These are phyloP conservation scores for Penicillium tannophilum DNA, from an alignment of 495 filamentous ascomycete genomes.

Conservation along the genomic window DNA sequence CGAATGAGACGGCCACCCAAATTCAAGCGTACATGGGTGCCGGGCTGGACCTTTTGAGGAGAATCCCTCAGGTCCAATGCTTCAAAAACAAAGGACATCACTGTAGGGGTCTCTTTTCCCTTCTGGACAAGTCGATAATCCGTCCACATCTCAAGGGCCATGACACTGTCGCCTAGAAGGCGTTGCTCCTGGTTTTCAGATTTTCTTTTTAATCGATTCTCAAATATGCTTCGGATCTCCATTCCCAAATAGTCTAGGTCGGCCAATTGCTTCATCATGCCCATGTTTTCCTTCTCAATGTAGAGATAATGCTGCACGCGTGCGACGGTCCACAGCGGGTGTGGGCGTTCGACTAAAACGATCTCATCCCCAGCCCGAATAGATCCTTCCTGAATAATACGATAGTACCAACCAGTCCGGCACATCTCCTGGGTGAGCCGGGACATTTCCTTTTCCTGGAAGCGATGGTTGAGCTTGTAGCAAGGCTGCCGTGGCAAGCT, in stretches of 20 bases:
- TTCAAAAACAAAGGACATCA: not conserved
- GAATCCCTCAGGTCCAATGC: not conserved
- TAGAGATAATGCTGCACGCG: constrained; percentile 16
- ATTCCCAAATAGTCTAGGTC: constrained; percentile 5
- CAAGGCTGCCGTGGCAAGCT: constrained; percentile 19
- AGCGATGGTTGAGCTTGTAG: constrained; percentile 18
- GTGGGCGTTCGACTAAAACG: not conserved
- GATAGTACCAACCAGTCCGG: constrained; percentile 18
- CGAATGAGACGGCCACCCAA: constrained; percentile 9
- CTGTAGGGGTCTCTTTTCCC: not conserved
- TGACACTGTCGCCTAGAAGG: not conserved
- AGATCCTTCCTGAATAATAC: constrained; percentile 6
- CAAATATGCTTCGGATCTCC: constrained; percentile 10
- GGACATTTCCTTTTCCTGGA: constrained; percentile 11
- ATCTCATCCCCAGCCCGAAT: constrained; percentile 6
- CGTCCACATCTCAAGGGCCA: not conserved
- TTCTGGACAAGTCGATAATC: not conserved
- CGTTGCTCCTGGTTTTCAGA: not conserved
- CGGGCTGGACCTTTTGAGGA: not conserved
- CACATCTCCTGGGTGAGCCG: constrained; percentile 2
- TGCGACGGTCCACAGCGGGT: constrained; percentile 12
- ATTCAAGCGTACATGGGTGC: not conserved
- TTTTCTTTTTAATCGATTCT: not conserved
- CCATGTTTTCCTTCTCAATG: constrained; percentile 11
- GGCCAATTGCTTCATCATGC: constrained; percentile 5